Base-by-base conservation (phyloP, 345 rosid genomes). In the Eucalyptus decipiens region DNA sequence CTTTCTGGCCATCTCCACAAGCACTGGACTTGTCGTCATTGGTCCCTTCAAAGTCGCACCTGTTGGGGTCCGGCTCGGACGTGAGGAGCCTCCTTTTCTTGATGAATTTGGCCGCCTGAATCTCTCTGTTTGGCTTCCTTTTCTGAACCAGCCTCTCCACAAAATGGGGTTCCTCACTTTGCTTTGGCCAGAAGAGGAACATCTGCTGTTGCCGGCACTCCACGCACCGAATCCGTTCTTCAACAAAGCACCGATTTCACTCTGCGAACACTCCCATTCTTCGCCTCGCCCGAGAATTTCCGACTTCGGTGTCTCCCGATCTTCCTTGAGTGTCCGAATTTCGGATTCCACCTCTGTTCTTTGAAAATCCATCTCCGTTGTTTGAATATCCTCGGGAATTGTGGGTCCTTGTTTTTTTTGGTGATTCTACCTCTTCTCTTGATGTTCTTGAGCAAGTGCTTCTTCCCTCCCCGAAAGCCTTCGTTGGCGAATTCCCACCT, bases 401-500 rank as follows among this genome's bases (percentile, higher is more conserved):
- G 91, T 19, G 90, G 90, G 23, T 69, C 90, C 89, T 89, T 91
- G 90, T 89, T 92, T 69, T 88, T 89, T 95, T 92, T 87, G 92
- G 47, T 40, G 47, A 40, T 40, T 40, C 85, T 76, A 43, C 85
- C 91, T 89, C 94, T 93, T 69, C 97, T 93, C 92, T 91, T 94
- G 37, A 95, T 95, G 89, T 80, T 92, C 91, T 92, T 96, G 47
- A 96, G 94, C 92, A 96, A 92, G 90, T 94, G 94, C 89, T 89
- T 94, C 91, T 94, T 92, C 88, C 96, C 97, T 76, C 91, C n/a
- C 76, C 60, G 95, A 92, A 96, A 95, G 85, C 91, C 93, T 43
- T 94, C 94, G 88, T 94, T 94, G 26, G 95, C 95, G 48, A 95
- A 96, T 87, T 96, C 96, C 97, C 98, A 95, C 90, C 94, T n/a